Percentiles rank a stretch among this genome's conserved stretches.
Evolutionary conservation across 306 rosid species (phyloP).

Genomic region (Adenanthera pavonina): DNA sequence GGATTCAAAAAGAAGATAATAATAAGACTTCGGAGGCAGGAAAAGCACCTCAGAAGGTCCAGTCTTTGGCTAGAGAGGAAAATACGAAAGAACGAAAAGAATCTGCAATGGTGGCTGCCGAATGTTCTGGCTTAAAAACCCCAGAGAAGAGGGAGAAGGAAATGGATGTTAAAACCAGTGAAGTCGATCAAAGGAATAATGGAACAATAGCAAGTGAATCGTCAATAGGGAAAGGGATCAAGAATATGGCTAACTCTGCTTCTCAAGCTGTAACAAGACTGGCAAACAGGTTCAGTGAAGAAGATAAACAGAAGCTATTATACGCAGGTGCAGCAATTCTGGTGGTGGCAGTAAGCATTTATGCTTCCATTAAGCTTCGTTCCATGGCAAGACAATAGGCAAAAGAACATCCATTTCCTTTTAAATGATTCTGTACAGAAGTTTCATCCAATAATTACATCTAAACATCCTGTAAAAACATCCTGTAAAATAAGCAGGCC

Average conservation of each 20-base stretch:
- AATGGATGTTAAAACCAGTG: slow-evolving; percentile 1
- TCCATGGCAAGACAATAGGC: slow-evolving; percentile 29
- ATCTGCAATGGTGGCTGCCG: background rate
- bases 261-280: slow-evolving; percentile 41
- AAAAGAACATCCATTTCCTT: background rate
- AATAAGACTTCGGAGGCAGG: background rate
- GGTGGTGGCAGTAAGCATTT: slow-evolving; percentile 46
- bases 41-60: slow-evolving; percentile 11
- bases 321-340: slow-evolving; percentile 46
- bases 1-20: background rate
- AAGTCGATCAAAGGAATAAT: background rate
- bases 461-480: slow-evolving; percentile 13
- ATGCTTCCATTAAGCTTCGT: slow-evolving; percentile 47
- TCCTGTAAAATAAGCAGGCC: slow-evolving; percentile 23
- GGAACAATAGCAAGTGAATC: slow-evolving; percentile 1
- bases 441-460: slow-evolving; percentile 32
- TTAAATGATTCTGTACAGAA: background rate
- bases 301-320: slow-evolving; percentile 46
- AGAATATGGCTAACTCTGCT: slow-evolving; percentile 44
- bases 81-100: slow-evolving; percentile 32
- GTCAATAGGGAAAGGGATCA: slow-evolving; percentile 34
- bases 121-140: background rate
- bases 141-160: background rate
- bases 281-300: slow-evolving; percentile 41
- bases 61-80: background rate